Percentiles rank a stretch among this genome's conserved stretches.
Evolutionary conservation across 768 basidiomycete genomes (phyloP).

Genomic region (Pleurotus platypus): DNA sequence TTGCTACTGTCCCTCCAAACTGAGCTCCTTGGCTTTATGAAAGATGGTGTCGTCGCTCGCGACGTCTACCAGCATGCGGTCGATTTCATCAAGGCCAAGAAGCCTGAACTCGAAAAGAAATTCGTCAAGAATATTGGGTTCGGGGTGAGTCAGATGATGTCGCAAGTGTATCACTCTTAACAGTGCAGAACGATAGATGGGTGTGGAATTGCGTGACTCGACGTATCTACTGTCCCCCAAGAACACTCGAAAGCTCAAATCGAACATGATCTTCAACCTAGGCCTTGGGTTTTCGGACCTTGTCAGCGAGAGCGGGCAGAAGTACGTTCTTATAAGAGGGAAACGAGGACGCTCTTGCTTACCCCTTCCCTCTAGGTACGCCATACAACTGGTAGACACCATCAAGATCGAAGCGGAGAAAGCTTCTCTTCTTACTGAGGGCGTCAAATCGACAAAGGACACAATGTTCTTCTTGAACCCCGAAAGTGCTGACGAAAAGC

Average conservation of each 20-base stretch:
- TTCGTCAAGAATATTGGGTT: slow-evolving; percentile 91
- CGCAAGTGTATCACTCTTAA: background rate
- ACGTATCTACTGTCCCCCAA: slow-evolving; percentile 80
- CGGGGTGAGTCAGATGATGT: slow-evolving; percentile 49
- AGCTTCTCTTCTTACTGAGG: slow-evolving; percentile 74
- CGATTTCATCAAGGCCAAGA: slow-evolving; percentile 69
- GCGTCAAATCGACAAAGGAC: slow-evolving; percentile 80
- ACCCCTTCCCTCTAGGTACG: slow-evolving; percentile 53
- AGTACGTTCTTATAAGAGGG: slow-evolving; percentile 38
- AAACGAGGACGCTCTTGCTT: too few species aligned
- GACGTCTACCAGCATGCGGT: slow-evolving; percentile 82
- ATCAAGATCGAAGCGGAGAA: slow-evolving; percentile 70
- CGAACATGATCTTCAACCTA: slow-evolving; percentile 85
- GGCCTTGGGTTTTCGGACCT: slow-evolving; percentile 84
- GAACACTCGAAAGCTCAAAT: slow-evolving; percentile 64
- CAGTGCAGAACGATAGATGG: slow-evolving; percentile 54
- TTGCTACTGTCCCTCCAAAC: slow-evolving; percentile 75
- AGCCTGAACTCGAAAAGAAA: slow-evolving; percentile 76
- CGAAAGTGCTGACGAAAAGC: slow-evolving; percentile 52
- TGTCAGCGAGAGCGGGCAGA: slow-evolving; percentile 70
- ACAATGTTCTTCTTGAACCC: slow-evolving; percentile 81
- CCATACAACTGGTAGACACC: slow-evolving; percentile 86
- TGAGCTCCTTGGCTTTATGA: slow-evolving; percentile 71
- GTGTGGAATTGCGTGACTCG: slow-evolving; percentile 92
- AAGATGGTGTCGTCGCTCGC: slow-evolving; percentile 70